A percentile compares a stretch with the other conserved stretches of the same genome.
These are phyloP conservation scores for Penstemon barbatus DNA, from an alignment of 257 asterid species.

Conservation along the genomic window DNA sequence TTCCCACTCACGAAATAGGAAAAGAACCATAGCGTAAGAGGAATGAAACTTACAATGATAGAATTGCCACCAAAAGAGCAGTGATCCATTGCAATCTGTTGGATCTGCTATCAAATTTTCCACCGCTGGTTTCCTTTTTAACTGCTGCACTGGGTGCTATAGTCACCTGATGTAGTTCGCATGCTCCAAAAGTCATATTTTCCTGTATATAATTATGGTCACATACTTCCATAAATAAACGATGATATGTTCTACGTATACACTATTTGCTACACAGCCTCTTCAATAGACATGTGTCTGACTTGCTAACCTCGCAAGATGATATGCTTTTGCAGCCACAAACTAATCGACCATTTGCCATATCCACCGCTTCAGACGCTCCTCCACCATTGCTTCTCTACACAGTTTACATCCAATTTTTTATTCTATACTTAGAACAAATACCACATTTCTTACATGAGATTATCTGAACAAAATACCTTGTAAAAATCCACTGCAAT, in stretches of 20 bases:
- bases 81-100: conserved; percentile 41
- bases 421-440: not conserved
- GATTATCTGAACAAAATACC: conserved; percentile 43
- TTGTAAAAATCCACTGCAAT: conserved; percentile 86
- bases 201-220: conserved; percentile 43
- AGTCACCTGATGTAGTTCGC: conserved; percentile 52
- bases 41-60: conserved; percentile 33
- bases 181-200: conserved; percentile 61
- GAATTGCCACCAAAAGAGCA: conserved; percentile 31
- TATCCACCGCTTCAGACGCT: conserved; percentile 77
- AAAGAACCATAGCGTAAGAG: conserved; percentile 4
- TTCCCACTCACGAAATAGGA: not conserved
- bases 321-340: conserved; percentile 80
- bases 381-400: conserved; percentile 99
- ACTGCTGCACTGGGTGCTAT: conserved; percentile 35
- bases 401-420: conserved; percentile 17
- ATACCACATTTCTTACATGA: too few relatives aligned
- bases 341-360: conserved; percentile 71
- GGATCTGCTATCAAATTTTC: conserved; percentile 33
- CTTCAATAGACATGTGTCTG: not conserved
- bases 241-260: too few relatives aligned
- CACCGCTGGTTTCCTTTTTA: conserved; percentile 39
- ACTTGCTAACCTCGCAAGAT: conserved; percentile 64
- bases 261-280: too few relatives aligned
- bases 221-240: not conserved